These are phyloP conservation scores for Aurinia saxatilis DNA, from an alignment of 345 rosid species.

Conservation along the genomic window DNA sequence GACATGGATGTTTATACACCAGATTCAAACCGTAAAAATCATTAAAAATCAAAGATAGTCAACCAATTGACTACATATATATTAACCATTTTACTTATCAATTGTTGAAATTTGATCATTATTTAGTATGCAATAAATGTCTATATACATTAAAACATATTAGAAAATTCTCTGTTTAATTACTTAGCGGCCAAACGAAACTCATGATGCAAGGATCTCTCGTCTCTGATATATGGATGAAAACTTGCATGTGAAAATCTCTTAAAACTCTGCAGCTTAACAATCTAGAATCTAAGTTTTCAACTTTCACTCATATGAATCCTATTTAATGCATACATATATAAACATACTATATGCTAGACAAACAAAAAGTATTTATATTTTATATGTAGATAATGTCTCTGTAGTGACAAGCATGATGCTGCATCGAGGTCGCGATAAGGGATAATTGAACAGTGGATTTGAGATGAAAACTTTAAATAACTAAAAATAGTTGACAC, in stretches of 20 bases:
- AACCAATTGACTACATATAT: background rate
- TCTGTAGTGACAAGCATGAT: conserved; percentile 30
- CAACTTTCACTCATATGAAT: background rate
- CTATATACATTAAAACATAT: background rate
- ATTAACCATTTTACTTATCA: background rate
- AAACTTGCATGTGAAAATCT: background rate
- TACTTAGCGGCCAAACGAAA: background rate
- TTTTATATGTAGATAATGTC: conserved; percentile 3
- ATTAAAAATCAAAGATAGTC: background rate
- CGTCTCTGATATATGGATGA: too few relatives aligned
- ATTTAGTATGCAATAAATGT: background rate
- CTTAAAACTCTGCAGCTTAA: background rate
- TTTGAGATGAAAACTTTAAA: conserved; percentile 16
- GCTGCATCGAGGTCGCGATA: conserved; percentile 18
- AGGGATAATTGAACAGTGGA: conserved; percentile 18
- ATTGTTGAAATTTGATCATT: background rate
- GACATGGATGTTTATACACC: background rate
- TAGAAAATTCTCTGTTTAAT: background rate
- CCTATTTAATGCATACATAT: background rate
- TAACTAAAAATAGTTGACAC: conserved; percentile 22
- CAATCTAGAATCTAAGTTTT: background rate
- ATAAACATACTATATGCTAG: background rate
- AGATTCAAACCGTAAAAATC: background rate
- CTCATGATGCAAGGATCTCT: background rate
- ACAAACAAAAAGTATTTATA: background rate